phyloP scores from a whole-genome alignment of 1,139 yeast species.

The Diutina siamensis region DNA sequence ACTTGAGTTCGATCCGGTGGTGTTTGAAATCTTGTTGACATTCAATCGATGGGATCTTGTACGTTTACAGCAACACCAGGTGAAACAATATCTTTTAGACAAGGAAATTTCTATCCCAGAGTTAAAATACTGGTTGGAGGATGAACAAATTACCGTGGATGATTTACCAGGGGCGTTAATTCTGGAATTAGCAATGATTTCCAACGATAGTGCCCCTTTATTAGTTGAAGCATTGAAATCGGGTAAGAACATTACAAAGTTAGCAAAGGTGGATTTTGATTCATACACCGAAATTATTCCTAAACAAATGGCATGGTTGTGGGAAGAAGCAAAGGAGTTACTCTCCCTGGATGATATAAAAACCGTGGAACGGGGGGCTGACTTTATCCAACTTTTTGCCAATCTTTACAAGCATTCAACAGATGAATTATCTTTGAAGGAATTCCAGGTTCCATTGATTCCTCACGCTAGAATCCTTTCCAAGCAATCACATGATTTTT shows the following conservation, averaged over 20 bases:
- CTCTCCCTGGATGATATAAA: slow-evolving; percentile 25
- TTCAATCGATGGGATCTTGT: slow-evolving; percentile 6
- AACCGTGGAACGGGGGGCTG: slow-evolving; percentile 12
- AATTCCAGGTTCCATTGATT: slow-evolving; percentile 15
- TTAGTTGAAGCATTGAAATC: background rate
- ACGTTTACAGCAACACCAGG: slow-evolving; percentile 8
- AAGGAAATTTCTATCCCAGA: background rate
- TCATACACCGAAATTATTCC: slow-evolving; percentile 12
- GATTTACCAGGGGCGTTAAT: background rate
- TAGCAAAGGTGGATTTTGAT: background rate
- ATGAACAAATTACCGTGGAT: background rate
- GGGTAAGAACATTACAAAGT: background rate
- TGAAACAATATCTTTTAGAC: slow-evolving; percentile 1
- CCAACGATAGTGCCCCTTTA: background rate
- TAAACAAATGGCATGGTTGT: slow-evolving; percentile 15
- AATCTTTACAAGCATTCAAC: slow-evolving; percentile 3
- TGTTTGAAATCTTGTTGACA: background rate
- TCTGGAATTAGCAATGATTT: background rate
- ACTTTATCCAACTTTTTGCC: slow-evolving; percentile 7
- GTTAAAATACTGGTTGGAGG: background rate
- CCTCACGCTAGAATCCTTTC: slow-evolving; percentile 14
- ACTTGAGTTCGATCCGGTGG: slow-evolving; percentile 11
- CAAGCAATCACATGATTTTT: slow-evolving; percentile 22
- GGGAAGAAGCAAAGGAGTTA: slow-evolving; percentile 16
- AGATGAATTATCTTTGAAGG: background rate